Evolutionary conservation across 768 basidiomycete species (phyloP).

Genomic region (Hypholoma fasciculare): DNA sequence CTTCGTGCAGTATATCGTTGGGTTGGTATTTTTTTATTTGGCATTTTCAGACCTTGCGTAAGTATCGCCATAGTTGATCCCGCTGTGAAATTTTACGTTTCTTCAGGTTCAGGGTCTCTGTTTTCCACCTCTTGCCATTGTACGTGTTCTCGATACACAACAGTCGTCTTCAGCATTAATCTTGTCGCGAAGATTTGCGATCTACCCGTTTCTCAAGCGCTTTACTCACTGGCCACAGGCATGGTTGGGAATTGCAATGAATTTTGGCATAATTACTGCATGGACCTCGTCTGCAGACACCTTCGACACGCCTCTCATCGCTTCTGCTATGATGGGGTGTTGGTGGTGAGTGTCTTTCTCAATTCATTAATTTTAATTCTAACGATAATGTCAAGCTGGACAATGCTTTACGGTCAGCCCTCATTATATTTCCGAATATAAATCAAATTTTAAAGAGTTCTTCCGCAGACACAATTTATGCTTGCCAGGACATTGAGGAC

Average conservation of each 20-base stretch:
- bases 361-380: not conserved
- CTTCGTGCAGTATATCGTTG: conserved; percentile 38
- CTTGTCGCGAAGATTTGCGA: conserved; percentile 31
- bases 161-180: not conserved
- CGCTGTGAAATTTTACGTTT: not conserved
- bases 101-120: conserved; percentile 37
- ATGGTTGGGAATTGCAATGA: conserved; percentile 60
- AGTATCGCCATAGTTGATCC: conserved; percentile 12
- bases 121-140: conserved; percentile 49
- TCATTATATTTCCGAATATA: not conserved
- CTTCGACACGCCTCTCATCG: conserved; percentile 29
- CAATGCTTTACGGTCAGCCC: conserved; percentile 44
- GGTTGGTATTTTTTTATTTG: conserved; percentile 38
- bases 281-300: conserved; percentile 42
- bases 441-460: not conserved
- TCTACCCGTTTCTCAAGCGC: conserved; percentile 53
- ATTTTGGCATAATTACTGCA: conserved; percentile 49
- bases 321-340: conserved; percentile 35
- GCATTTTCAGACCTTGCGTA: conserved; percentile 34
- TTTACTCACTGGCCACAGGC: conserved; percentile 62
- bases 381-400: conserved; percentile 34
- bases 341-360: conserved; percentile 39
- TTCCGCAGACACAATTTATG: conserved; percentile 63
- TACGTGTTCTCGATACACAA: conserved; percentile 17
- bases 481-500: conserved; percentile 77